Evolutionary conservation across 805 yeast genomes (phyloP).

Genomic region (Cyberlindnera japonica): DNA sequence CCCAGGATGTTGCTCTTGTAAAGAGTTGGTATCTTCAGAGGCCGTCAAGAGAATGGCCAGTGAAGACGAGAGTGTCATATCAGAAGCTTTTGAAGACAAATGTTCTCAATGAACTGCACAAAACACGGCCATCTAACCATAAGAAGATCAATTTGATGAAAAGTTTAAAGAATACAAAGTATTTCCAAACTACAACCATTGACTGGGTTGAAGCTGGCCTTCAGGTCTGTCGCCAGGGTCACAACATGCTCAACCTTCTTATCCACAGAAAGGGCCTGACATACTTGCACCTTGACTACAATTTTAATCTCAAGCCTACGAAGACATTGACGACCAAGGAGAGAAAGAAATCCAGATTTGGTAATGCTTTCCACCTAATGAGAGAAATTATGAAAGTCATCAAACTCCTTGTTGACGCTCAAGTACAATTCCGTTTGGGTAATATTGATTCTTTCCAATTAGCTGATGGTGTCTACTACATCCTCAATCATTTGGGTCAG

Average conservation of each 20-base stretch:
- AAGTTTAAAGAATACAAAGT: slow-evolving; percentile 72
- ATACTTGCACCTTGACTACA: slow-evolving; percentile 89
- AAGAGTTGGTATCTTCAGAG: slow-evolving; percentile 79
- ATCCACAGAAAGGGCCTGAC: slow-evolving; percentile 91
- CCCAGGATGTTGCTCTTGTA: slow-evolving; percentile 84
- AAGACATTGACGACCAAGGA: slow-evolving; percentile 95
- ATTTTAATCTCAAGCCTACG: slow-evolving; percentile 93
- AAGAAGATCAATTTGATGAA: slow-evolving; percentile 59
- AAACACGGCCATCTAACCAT: slow-evolving; percentile 37
- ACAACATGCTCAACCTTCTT: slow-evolving; percentile 83
- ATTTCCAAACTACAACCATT: slow-evolving; percentile 83
- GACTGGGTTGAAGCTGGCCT: slow-evolving; percentile 99
- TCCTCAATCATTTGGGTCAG: slow-evolving; percentile 90
- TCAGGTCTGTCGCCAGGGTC: slow-evolving; percentile 90
- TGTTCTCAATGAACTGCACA: slow-evolving; percentile 69
- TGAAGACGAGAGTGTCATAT: slow-evolving; percentile 81
- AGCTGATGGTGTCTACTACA: slow-evolving; percentile 92
- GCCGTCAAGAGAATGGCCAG: slow-evolving; percentile 56
- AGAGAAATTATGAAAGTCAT: slow-evolving; percentile 84
- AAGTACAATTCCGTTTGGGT: slow-evolving; percentile 86
- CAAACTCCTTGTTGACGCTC: slow-evolving; percentile 87
- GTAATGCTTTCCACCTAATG: slow-evolving; percentile 91
- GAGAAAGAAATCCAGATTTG: slow-evolving; percentile 91
- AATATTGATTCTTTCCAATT: slow-evolving; percentile 89
- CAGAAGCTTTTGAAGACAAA: slow-evolving; percentile 80